Evolutionary conservation across 2,329 filamentous ascomycete genomes (phyloP), one percentile per base, ranked within the genome.

Genomic region (Alternaria arborescens): DNA sequence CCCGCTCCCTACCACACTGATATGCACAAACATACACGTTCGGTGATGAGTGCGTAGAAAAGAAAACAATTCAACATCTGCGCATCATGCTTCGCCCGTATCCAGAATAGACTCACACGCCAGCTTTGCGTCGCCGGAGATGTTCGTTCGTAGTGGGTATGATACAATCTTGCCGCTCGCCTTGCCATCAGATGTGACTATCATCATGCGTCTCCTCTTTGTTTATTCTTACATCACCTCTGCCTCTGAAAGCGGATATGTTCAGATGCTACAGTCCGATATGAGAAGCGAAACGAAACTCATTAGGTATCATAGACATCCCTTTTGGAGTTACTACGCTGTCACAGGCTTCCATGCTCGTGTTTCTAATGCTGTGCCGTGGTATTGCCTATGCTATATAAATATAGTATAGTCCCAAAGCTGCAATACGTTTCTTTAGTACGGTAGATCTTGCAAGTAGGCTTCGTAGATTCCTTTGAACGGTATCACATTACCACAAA

Each of bases 11-110:
- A 12, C 32, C 46, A 48, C 46, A 36, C 46, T 10, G 30, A 50
- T 50, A 50, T 50, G 46, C 46, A 50, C 18, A 18, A n/a, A 24
- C n/a, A 36, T 36, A 50, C 32, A 24, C 46, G 24, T 36, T 36
- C 30, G 46, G 46, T 20, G 46, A 50, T 24, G 32, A 26, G 16
- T 50, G 16, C 46, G 16, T 50, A 4, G 14, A 38, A 50, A 50
- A 50, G 20, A 50, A 50, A 36, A 16, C 10, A 24, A 24, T 24
- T 20, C 5, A 36, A 8, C 22, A 34, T 36, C 16, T 38, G 20
- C 46, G 30, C 46, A 50, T 50, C 46, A 50, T 50, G 22, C 46
- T 26, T 36, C 32, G 32, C 16, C 32, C 24, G 30, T 24, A 50
- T 34, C 20, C 36, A 50, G 46, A 38, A 36, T 34, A 50, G 14